These are phyloP conservation scores for Suillus subaureus DNA, from an alignment of 768 basidiomycete species.

Conservation along the genomic window DNA sequence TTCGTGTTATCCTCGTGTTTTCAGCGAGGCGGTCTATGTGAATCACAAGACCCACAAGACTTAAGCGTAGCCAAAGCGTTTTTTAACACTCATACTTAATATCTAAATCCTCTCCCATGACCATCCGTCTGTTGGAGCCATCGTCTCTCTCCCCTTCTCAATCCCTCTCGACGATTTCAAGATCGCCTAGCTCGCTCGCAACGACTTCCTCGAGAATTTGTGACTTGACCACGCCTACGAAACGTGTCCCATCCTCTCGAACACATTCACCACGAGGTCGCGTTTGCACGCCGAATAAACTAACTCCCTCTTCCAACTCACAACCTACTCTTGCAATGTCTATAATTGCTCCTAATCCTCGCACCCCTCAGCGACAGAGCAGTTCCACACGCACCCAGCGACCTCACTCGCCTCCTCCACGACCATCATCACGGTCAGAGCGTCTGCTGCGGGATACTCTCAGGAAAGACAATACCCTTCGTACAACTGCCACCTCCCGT, in stretches of 20 bases:
- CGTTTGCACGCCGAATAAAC: slow-evolving; percentile 12
- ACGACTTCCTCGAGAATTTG: neutral
- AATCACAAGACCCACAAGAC: slow-evolving; percentile 9
- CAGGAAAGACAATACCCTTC: slow-evolving; percentile 48
- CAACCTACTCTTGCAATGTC: slow-evolving; percentile 42
- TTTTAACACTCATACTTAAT: slow-evolving; percentile 8
- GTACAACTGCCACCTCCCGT: slow-evolving; percentile 24
- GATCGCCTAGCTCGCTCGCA: neutral
- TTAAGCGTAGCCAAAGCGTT: neutral
- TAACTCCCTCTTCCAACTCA: slow-evolving; percentile 13
- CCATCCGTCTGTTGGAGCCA: slow-evolving; percentile 6
- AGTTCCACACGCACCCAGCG: slow-evolving; percentile 9
- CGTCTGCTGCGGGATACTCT: slow-evolving; percentile 59
- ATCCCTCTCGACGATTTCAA: neutral
- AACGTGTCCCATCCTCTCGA: slow-evolving; percentile 17
- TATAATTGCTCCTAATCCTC: slow-evolving; percentile 20
- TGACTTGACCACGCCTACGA: neutral
- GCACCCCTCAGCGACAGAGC: slow-evolving; percentile 16
- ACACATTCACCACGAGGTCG: slow-evolving; percentile 20
- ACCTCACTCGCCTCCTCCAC: slow-evolving; percentile 28
- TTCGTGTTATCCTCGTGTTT: slow-evolving; percentile 15
- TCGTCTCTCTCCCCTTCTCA: slow-evolving; percentile 13
- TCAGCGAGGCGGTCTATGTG: slow-evolving; percentile 8
- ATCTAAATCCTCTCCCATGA: neutral
- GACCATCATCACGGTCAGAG: slow-evolving; percentile 55